Evolutionary conservation across 202 grass and related monocot genomes (phyloP).

Genomic region (Saccharum hybrid): DNA sequence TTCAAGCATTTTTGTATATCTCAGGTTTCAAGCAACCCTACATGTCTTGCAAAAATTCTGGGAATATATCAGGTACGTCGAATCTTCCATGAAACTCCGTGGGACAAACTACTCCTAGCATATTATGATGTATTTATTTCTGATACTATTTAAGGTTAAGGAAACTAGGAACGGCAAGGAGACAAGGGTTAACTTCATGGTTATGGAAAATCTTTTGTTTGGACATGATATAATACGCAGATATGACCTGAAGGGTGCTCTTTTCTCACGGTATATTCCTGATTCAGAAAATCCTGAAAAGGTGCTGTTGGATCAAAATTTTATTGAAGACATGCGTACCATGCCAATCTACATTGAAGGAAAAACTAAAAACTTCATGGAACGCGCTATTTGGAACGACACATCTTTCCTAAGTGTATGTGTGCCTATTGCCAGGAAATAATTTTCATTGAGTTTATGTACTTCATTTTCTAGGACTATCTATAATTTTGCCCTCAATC

Average conservation of each 20-base stretch:
- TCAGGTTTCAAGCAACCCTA: conserved; percentile 63
- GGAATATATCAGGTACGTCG: conserved; percentile 87
- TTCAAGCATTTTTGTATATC: conserved; percentile 82
- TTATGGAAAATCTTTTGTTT: conserved; percentile 98
- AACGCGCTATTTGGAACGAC: conserved; percentile 96
- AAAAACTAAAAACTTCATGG: conserved; percentile 76
- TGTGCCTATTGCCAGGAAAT: conserved; percentile 39
- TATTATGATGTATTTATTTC: conserved; percentile 47
- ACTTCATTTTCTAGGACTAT: not conserved
- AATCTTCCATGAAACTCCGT: conserved; percentile 27
- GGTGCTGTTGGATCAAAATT: conserved; percentile 94
- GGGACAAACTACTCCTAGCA: conserved; percentile 25
- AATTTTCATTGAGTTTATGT: conserved; percentile 1
- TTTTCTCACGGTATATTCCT: conserved; percentile 69
- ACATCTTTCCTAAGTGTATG: conserved; percentile 91
- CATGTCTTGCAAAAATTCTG: conserved; percentile 89
- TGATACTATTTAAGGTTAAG: conserved; percentile 62
- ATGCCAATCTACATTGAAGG: conserved; percentile 85
- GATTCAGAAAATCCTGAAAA: conserved; percentile 60
- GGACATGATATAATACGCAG: conserved; percentile 70
- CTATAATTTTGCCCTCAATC: conserved; percentile 28
- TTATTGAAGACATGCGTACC: conserved; percentile 88
- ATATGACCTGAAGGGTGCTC: conserved; percentile 96
- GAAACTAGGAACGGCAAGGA: conserved; percentile 82
- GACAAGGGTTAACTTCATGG: conserved; percentile 76